A percentile compares a stretch with the other conserved stretches of the same genome.
These are phyloP conservation scores for Fusarium euwallaceae DNA, from an alignment of 2,329 filamentous ascomycete genomes.

Conservation along the genomic window DNA sequence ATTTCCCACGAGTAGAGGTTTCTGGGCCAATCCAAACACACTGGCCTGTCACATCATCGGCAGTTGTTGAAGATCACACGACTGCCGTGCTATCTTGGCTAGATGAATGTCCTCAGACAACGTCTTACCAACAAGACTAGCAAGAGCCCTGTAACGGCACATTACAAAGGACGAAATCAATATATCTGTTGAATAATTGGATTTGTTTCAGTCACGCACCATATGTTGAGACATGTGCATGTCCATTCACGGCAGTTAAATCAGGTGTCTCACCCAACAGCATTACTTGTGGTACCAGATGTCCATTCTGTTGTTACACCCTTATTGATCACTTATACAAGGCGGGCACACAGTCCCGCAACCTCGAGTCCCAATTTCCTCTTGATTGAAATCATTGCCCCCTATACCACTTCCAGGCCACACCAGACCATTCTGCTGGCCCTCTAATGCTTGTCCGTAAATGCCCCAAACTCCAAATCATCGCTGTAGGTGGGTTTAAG, in stretches of 20 bases:
- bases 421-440: constrained; percentile 1
- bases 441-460: constrained; percentile 31
- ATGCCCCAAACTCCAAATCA: constrained; percentile 42
- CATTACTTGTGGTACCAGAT: not conserved
- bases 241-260: not conserved
- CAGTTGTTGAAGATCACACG: constrained; percentile 11
- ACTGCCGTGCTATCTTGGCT: not conserved
- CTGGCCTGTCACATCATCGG: not conserved
- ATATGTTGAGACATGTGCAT: not conserved
- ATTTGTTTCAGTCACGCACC: not conserved
- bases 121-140: not conserved
- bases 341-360: constrained; percentile 2
- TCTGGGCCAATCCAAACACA: not conserved
- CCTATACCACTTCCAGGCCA: not conserved
- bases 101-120: not conserved
- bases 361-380: constrained; percentile 14
- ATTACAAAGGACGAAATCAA: not conserved
- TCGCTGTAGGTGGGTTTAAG: constrained; percentile 26
- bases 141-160: not conserved
- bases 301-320: constrained; percentile 36
- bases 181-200: not conserved
- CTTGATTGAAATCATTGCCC: constrained; percentile 5
- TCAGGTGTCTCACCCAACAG: constrained; percentile 5
- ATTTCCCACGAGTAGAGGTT: not conserved
- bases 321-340: constrained; percentile 38